Evolutionary conservation across 805 yeast genomes (phyloP).

Genomic region (Starmerella bombicola): DNA sequence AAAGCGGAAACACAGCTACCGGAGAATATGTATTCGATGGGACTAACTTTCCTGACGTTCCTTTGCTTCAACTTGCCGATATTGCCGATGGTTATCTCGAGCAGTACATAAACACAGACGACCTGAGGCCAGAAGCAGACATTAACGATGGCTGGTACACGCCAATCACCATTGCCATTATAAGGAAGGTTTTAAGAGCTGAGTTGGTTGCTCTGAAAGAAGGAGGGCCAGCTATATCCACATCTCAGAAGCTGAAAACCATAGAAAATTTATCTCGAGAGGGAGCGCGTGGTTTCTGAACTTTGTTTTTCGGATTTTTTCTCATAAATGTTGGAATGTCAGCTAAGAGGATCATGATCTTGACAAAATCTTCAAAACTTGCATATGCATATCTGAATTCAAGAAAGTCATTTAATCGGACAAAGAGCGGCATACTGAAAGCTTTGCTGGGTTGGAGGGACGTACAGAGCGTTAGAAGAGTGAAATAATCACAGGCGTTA

Average conservation of each 20-base stretch:
- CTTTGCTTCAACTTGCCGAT: conserved; percentile 70
- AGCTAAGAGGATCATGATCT: too few relatives aligned
- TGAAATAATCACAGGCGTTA: conserved; percentile 9
- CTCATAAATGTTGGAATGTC: too few relatives aligned
- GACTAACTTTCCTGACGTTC: conserved; percentile 48
- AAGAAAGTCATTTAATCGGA: neutral
- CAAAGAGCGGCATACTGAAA: neutral
- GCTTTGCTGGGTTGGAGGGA: neutral
- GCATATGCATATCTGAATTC: too few relatives aligned
- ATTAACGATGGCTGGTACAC: conserved; percentile 73
- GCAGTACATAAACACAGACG: conserved; percentile 33
- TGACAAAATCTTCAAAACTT: too few relatives aligned
- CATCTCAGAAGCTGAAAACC: too few relatives aligned
- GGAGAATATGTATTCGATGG: conserved; percentile 56
- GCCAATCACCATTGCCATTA: conserved; percentile 45
- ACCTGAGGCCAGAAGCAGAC: conserved; percentile 36
- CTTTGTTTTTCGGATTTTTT: too few relatives aligned
- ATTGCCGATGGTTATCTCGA: conserved; percentile 52
- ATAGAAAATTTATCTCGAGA: too few relatives aligned
- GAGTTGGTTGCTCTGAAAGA: conserved; percentile 25
- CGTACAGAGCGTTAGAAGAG: conserved; percentile 1
- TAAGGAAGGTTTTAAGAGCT: conserved; percentile 59
- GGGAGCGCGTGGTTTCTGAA: too few relatives aligned
- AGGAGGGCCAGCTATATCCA: neutral
- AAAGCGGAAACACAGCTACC: neutral